Evolutionary conservation across 2,329 filamentous ascomycete species (phyloP), one percentile per base, ranked within the genome.

Genomic region (Aspergillus nomiae): DNA sequence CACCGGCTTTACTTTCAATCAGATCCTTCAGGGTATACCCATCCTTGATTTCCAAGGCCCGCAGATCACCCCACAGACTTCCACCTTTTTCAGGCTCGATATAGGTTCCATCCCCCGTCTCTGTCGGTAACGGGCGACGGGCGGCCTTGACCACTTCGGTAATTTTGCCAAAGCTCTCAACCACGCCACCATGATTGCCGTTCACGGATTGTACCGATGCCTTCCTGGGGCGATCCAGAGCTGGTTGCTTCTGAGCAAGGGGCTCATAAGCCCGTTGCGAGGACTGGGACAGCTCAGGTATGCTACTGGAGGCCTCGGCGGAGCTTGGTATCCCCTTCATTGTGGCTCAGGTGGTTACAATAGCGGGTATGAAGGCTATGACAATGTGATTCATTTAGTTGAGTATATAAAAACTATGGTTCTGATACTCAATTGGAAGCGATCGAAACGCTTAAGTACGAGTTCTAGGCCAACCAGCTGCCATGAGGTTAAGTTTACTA

Each of bases 61-160:
- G 86, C 56, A 92, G 67, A 69, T 92, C 89, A 55, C 84, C 76
- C 64, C 80, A 79, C 38, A 89, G 68, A 1, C 84, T 82, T 0
- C 83, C 83, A 12, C 84, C 82, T 67, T 81, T 80, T n/a, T 78
- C 78, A 61, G 81, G 81, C 43, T 78, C 77, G 5, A 83, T 77
- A 61, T 88, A 90, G 3, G 84, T 84, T 24, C 88, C 88, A 71
- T 89, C 84, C 28, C 88, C 88, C 58, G 82, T 84, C 69, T 90
- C 83, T 1, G 81, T 87, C 0, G 90, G 89, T 36, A 90, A 76
- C 10, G 90, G 89, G n/a, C 86, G 80, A 62, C 81, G 82, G 1
- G 87, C 86, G 4, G 86, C 84, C 58, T 83, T 80, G 56, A 84
- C 78, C 11, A 83, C 70, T 66, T 81, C 77, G 26, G 79, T 78